Evolutionary conservation across 2,329 filamentous ascomycete species (phyloP).

Genomic region (Bipolaris gigantea): DNA sequence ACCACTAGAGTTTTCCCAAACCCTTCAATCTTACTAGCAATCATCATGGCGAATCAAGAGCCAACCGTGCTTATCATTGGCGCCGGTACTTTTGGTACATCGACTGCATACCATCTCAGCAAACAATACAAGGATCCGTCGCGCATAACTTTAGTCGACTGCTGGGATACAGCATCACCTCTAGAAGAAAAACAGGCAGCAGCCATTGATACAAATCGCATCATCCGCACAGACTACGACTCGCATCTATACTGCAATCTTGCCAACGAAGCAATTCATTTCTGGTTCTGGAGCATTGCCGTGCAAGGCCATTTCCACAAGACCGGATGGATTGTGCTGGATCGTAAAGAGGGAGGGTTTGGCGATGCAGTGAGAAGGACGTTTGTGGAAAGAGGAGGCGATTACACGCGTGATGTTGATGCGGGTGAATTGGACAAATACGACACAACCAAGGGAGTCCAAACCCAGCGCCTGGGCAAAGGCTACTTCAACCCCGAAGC

Average conservation of each 20-base stretch:
- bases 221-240: slow-evolving; percentile 62
- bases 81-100: slow-evolving; percentile 66
- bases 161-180: slow-evolving; percentile 23
- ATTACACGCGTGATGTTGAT: slow-evolving; percentile 45
- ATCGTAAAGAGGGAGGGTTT: slow-evolving; percentile 52
- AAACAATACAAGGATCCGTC: slow-evolving; percentile 52
- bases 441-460: slow-evolving; percentile 43
- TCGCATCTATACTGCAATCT: slow-evolving; percentile 60
- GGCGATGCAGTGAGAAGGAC: slow-evolving; percentile 58
- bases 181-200: slow-evolving; percentile 56
- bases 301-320: slow-evolving; percentile 54
- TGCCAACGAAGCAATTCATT: slow-evolving; percentile 45
- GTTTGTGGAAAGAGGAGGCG: slow-evolving; percentile 49
- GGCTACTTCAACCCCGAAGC: slow-evolving; percentile 56
- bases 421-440: slow-evolving; percentile 48
- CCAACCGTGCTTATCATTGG: slow-evolving; percentile 59
- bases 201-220: slow-evolving; percentile 64
- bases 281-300: slow-evolving; percentile 46
- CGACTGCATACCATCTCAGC: slow-evolving; percentile 66
- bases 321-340: slow-evolving; percentile 61
- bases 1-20: background rate
- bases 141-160: slow-evolving; percentile 36
- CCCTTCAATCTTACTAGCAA: background rate
- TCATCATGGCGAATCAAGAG: slow-evolving; percentile 13
- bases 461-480: slow-evolving; percentile 24